Base-by-base conservation (phyloP, 371 early-diverging fungal species). In the Batkoa obscura region DNA sequence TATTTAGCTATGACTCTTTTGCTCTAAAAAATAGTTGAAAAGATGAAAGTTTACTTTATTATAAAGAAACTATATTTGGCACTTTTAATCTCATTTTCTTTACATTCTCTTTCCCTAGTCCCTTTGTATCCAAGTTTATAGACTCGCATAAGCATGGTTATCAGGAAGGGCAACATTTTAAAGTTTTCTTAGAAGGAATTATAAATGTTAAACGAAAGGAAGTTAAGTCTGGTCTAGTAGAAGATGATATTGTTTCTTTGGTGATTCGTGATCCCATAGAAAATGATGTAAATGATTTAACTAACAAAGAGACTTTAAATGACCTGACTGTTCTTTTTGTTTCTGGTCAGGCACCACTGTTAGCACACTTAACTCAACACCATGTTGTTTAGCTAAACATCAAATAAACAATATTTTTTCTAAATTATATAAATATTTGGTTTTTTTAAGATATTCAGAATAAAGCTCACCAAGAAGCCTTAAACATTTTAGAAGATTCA, bases 331-430 rank as follows among this genome's bases (percentile, higher is more conserved):
- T 64, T 53, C 66, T 69, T 57, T 53, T 72, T 39, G 55, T 67
- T 38, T 75, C 79, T 23, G 79, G 79, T 10, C 67, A 69, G 79
- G 72, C 39, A 78, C 79, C 1, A 66, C 75, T 1, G 65, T 74
- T 9, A 72, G 67, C 60, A 59, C 72, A 37, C 38, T 78, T 43
- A 66, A 69, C 6, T 66, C 65, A 50, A 63, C 62, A 49, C 59
- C 66, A 47, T 68, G 66, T 43, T 52, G 59, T 38, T 59, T 76
- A 13, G 66, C 66, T 37, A 64, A 63, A 56, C 52, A 73, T 61
- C 74, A 74, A 15, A 23, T 23, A 33, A 45, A 15, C 56, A 43
- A 6, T 23, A 17, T 31, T 23, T 2, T 23, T 23, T 23, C 23
- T 23, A 23, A 23, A 23, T 23, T 23, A 23, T 23, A 23, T 23